phyloP scores from a whole-genome alignment of 164 flowering plant species.

The Stephania japonica region DNA sequence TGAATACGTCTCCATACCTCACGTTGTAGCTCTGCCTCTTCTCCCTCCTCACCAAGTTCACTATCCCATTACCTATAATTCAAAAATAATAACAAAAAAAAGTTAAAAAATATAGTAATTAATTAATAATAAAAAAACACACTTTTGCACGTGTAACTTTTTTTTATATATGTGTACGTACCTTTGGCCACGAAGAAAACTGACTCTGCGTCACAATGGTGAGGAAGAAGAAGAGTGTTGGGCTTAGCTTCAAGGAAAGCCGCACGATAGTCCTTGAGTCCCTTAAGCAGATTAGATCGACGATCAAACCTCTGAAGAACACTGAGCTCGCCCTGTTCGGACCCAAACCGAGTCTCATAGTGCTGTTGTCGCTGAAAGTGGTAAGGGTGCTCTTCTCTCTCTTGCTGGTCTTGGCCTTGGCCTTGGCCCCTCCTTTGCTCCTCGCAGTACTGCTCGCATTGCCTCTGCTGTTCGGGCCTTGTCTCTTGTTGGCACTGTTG shows the following conservation, averaged over 20 bases:
- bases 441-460: background rate
- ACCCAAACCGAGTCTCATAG: constrained; percentile 19
- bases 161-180: background rate
- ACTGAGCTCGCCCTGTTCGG: constrained; percentile 34
- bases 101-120: background rate
- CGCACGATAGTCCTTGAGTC: constrained; percentile 39
- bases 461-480: background rate
- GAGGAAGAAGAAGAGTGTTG: constrained; percentile 36
- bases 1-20: constrained; percentile 18
- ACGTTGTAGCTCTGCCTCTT: constrained; percentile 15
- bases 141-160: background rate
- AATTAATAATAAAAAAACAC: background rate
- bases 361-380: constrained; percentile 31
- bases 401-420: background rate
- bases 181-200: constrained; percentile 1
- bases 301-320: constrained; percentile 35
- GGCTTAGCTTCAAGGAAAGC: constrained; percentile 43
- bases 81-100: background rate
- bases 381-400: constrained; percentile 28
- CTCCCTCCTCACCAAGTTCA: constrained; percentile 9
- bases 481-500: background rate
- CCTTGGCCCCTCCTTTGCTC: background rate
- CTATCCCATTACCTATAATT: constrained; percentile 16
- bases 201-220: constrained; percentile 42
- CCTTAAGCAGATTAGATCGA: constrained; percentile 38